Conservation (phyloP, 768 basidiomycete genomes). For the Xerocomellus dryophilus region DNA sequence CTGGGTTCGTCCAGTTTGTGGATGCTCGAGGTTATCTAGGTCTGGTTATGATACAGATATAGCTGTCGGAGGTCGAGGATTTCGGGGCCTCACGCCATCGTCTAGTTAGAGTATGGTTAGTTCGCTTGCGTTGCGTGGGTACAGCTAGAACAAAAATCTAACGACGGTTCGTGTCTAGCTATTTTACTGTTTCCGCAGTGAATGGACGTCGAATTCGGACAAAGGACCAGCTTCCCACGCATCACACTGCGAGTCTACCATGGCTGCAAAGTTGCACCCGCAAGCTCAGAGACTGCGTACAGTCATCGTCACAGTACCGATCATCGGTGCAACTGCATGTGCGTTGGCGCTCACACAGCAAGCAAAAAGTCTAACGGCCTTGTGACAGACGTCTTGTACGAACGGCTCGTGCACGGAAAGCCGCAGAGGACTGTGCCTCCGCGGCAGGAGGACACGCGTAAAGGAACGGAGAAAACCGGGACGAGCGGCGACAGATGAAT, state of each 20-base stretch:
- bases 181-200: too few relatives aligned
- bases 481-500: slow-evolving; percentile 7
- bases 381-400: slow-evolving; percentile 60
- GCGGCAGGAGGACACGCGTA: slow-evolving; percentile 8
- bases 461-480: slow-evolving; percentile 20
- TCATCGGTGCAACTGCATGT: slow-evolving; percentile 66
- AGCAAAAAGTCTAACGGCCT: slow-evolving; percentile 6
- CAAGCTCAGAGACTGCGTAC: slow-evolving; percentile 46
- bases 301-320: slow-evolving; percentile 61
- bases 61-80: too few relatives aligned
- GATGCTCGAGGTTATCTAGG: too few relatives aligned
- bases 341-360: slow-evolving; percentile 28
- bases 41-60: too few relatives aligned
- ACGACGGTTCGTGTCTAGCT: too few relatives aligned
- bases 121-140: too few relatives aligned
- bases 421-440: slow-evolving; percentile 41
- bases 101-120: too few relatives aligned
- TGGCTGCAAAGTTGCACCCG: slow-evolving; percentile 38
- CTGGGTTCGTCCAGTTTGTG: too few relatives aligned
- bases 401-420: slow-evolving; percentile 55
- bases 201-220: too few relatives aligned
- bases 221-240: too few relatives aligned
- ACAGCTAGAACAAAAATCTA: too few relatives aligned
- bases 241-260: neutral
- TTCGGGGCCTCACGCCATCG: too few relatives aligned